Evolutionary conservation across 164 flowering plant genomes (phyloP).

Genomic region (Stephania japonica): DNA sequence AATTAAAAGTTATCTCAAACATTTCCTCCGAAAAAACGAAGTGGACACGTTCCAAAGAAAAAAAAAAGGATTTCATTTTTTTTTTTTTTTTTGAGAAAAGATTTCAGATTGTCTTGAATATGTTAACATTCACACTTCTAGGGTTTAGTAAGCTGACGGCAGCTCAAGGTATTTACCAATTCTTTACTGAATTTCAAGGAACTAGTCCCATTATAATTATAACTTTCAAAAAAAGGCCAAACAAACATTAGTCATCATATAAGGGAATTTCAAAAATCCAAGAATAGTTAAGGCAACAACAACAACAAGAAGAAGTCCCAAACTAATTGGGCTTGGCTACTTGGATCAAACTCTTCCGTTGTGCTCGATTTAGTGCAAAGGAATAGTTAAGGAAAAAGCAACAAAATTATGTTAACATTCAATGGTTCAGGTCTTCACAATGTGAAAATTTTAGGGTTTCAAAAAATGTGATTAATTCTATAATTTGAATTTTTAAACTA

Average conservation of each 20-base stretch:
- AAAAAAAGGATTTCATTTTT: too few species aligned
- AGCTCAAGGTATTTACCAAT: background rate
- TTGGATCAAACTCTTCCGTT: too few species aligned
- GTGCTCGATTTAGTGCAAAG: too few species aligned
- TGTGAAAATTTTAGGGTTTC: background rate
- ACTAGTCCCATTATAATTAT: background rate
- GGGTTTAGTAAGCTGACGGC: background rate
- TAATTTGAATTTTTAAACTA: background rate
- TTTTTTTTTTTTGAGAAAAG: too few species aligned
- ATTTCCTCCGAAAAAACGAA: background rate
- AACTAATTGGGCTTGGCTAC: too few species aligned
- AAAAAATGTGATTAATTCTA: background rate
- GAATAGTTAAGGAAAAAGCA: background rate
- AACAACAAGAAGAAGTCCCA: too few species aligned
- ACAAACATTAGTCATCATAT: background rate
- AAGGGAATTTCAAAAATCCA: background rate
- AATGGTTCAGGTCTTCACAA: background rate
- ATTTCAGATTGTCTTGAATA: background rate
- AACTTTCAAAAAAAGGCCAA: background rate
- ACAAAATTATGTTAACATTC: background rate
- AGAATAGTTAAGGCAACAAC: background rate
- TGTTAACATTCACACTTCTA: background rate
- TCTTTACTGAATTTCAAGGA: background rate
- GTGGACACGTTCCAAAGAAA: background rate
- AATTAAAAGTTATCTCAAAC: background rate